phyloP scores from a whole-genome alignment of 2,329 filamentous ascomycete species.

The Thyridium curvatum region DNA sequence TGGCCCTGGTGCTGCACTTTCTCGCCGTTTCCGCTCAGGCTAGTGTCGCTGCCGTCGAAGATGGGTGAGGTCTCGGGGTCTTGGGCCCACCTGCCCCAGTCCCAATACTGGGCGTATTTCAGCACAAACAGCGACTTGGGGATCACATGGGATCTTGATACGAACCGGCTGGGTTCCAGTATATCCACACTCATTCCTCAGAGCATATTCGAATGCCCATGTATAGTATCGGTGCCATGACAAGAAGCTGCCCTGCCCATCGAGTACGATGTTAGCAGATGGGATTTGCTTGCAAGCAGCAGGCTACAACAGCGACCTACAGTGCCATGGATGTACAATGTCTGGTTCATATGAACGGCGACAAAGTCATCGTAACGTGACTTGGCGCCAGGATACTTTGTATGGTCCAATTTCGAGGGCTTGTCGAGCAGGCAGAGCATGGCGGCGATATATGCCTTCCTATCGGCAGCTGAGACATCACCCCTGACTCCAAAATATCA shows the following conservation, averaged over 20 bases:
- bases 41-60: constrained; percentile 47
- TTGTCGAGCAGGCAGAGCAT: constrained; percentile 23
- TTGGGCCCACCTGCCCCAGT: constrained; percentile 41
- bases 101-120: constrained; percentile 33
- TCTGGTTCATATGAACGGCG: constrained; percentile 28
- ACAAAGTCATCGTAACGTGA: constrained; percentile 28
- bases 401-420: constrained; percentile 21
- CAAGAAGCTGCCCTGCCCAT: constrained; percentile 27
- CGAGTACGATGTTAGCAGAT: background rate
- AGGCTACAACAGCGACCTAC: constrained; percentile 6
- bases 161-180: constrained; percentile 29
- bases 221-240: constrained; percentile 37
- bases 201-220: constrained; percentile 26
- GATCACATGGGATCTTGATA: background rate
- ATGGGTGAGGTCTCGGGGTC: constrained; percentile 42
- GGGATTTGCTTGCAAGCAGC: background rate
- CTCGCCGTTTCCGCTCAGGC: constrained; percentile 40
- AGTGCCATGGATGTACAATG: constrained; percentile 19
- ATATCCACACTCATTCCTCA: constrained; percentile 35
- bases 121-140: too few species aligned
- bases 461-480: constrained; percentile 16
- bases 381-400: constrained; percentile 21
- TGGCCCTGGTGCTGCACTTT: constrained; percentile 18
- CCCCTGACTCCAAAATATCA: constrained; percentile 15
- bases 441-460: constrained; percentile 22